phyloP scores from a whole-genome alignment of 257 asterid species.

The Solanum peruvianum region DNA sequence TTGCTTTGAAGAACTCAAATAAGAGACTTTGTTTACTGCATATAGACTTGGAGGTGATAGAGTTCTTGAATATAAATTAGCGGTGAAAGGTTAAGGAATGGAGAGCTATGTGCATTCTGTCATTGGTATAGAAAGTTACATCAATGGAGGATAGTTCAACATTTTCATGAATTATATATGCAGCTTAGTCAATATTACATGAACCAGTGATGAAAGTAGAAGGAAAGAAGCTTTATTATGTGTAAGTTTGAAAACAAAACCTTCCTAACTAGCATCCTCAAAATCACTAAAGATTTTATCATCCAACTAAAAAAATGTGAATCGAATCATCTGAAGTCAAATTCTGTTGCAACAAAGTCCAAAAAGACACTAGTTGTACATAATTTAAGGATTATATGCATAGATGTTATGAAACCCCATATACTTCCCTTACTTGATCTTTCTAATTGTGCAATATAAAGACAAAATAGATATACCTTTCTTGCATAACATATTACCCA shows the following conservation, averaged over 20 bases:
- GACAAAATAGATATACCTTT: no score
- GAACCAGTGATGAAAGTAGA: not conserved
- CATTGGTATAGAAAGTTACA: not conserved
- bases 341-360: not conserved
- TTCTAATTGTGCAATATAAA: constrained; percentile 6
- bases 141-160: not conserved
- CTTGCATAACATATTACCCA: no score
- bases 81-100: not conserved
- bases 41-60: not conserved
- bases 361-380: not conserved
- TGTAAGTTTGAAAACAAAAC: not conserved
- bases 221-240: not conserved
- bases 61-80: not conserved
- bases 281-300: not conserved
- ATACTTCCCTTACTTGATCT: constrained; percentile 14
- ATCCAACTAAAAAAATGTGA: not conserved
- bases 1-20: not conserved
- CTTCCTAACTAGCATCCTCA: not conserved
- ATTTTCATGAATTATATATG: not conserved
- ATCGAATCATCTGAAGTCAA: not conserved
- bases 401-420: constrained; percentile 52
- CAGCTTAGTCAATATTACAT: not conserved
- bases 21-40: not conserved
- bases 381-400: not conserved
- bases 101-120: not conserved